Base-by-base conservation (phyloP, 2,329 filamentous ascomycete species). In the Clonostachys sp. region DNA sequence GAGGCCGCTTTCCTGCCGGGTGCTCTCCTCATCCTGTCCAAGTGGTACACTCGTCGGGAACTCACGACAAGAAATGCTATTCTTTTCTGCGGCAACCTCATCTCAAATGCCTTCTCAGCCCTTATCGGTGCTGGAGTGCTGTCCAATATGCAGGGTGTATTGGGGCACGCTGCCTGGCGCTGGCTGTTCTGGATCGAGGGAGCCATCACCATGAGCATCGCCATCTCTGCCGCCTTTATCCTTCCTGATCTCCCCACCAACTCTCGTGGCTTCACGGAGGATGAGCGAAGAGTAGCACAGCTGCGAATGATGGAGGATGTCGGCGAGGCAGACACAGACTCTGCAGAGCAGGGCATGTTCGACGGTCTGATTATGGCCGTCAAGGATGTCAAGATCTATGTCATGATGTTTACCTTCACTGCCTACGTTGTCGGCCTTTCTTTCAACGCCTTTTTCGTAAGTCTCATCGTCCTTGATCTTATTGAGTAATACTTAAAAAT, bases 181-280 rank as follows among this genome's bases (percentile, higher is more conserved):
- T 84, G 80, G 80, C 67, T 83, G 1, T 83, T 82, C 62, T 78
- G 68, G 68, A 77, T 84, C 43, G 78, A 83, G 54, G 79, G 81
- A 7, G 67, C 66, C 5, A 57, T 71, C 34, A 80, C 77, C 8
- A 78, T 79, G 67, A 53, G 54, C 12, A 57, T 78, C 18, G 76
- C 76, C 30, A 56, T 79, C 17, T 55, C 59, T 0, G 71, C 75
- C 0, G 70, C 61, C 2, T 72, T 78, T 42, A 66, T 80, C 44
- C 65, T 80, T 1, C 76, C 79, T 0, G 78, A 83, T 51, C 57
- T 80, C 45, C 79, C 78, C 2, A 68, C 72, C 55, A 82, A 80
- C 61, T 70, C 77, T 7, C 66, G 67, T 12, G 83, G 81, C 59
- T 78, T 86, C 51, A 76, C 75, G 1, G 72, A 79, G 33, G 74